A percentile compares a stretch with the other conserved stretches of the same genome.
Conservation (phyloP, 2,329 filamentous ascomycete genomes). For the Pyrenophora teres region DNA sequence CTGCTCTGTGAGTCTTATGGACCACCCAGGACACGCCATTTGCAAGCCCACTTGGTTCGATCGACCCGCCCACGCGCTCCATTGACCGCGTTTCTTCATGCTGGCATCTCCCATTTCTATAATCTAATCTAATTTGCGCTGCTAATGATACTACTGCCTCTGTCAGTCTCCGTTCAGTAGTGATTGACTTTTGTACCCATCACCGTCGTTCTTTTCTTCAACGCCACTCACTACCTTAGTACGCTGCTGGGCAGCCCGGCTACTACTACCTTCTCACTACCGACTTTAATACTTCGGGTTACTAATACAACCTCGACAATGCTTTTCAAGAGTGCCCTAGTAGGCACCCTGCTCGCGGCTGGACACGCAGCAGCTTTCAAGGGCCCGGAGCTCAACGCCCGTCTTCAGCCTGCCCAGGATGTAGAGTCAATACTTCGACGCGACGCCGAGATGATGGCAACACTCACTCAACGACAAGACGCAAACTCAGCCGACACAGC, state of each 20-base stretch:
- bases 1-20: conserved; percentile 35
- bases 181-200: conserved; percentile 25
- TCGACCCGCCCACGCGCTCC: conserved; percentile 22
- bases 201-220: conserved; percentile 34
- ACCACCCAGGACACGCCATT: conserved; percentile 39
- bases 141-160: conserved; percentile 37
- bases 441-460: conserved; percentile 42
- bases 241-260: conserved; percentile 47
- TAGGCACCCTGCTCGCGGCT: conserved; percentile 42
- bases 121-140: conserved; percentile 34
- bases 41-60: conserved; percentile 20
- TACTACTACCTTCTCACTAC: conserved; percentile 19
- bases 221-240: conserved; percentile 35
- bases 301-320: conserved; percentile 40
- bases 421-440: conserved; percentile 41
- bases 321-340: conserved; percentile 37
- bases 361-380: conserved; percentile 40
- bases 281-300: conserved; percentile 43
- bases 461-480: conserved; percentile 44
- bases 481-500: conserved; percentile 33
- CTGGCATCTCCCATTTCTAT: conserved; percentile 27
- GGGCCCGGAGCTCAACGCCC: conserved; percentile 27
- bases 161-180: conserved; percentile 35
- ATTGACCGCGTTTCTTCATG: conserved; percentile 22
- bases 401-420: conserved; percentile 37